Evolutionary conservation across 163 green algal species (phyloP), one percentile per base, ranked within the genome.

Genomic region (Chlamydomonas reinhardtii): DNA sequence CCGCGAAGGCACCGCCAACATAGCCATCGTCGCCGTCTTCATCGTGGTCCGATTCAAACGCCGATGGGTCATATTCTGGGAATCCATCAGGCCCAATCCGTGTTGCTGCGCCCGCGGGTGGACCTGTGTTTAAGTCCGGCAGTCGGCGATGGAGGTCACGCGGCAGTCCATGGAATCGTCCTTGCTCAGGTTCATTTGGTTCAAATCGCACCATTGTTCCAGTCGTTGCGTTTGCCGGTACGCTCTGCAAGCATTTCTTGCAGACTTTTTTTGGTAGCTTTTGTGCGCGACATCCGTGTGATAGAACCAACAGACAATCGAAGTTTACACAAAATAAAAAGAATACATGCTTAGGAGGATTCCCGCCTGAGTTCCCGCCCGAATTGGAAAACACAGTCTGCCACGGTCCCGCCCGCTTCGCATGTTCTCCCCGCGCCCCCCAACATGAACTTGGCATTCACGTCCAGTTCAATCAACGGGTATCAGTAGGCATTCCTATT

Each of bases 131-230:
- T 12, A 15, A 64, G 22, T 15, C 20, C n/a, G n/a, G 56, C 56
- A 64, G 56, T 39, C 54, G 6, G 20, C 76, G 62, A 74, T 31
- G 19, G 27, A 70, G 62, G 6, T 3, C 62, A 12, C 34, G 62
- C 11, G n/a, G n/a, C n/a, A n/a, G n/a, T n/a, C n/a, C n/a, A n/a
- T n/a, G n/a, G n/a, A n/a, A n/a, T n/a, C n/a, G n/a, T n/a, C n/a
- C n/a, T n/a, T n/a, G n/a, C n/a, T n/a, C n/a, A n/a, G n/a, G n/a
- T n/a, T n/a, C n/a, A n/a, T n/a, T n/a, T n/a, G n/a, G n/a, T n/a
- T n/a, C n/a, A n/a, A n/a, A n/a, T n/a, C 75, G 59, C 29, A 87
- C 72, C 81, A 37, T 34, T 68, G 20, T 64, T 74, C 81, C 81
- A 85, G 25, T 85, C 78, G 64, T 85, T 85, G 0, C 65, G 29